Evolutionary conservation across 1,284 basidiomycete species (phyloP).

Genomic region (Tremellales sp.): DNA sequence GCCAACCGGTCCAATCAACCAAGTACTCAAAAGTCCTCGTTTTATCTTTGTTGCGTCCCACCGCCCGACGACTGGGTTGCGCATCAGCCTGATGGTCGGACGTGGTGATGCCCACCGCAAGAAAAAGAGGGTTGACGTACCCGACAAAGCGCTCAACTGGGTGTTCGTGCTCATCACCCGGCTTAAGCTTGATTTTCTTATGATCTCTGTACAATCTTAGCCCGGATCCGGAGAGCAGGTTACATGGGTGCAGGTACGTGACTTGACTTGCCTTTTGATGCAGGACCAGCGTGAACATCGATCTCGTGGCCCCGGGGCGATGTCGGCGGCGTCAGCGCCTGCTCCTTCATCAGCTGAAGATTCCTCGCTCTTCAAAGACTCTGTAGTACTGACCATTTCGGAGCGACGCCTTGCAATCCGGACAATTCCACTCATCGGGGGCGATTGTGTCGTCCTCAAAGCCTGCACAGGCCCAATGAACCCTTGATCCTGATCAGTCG

Average conservation of each 20-base stretch:
- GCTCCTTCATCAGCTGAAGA: too few species aligned
- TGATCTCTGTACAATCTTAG: background rate
- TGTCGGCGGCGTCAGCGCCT: too few species aligned
- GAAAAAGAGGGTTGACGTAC: conserved; percentile 2
- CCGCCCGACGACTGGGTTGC: background rate
- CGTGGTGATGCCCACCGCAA: background rate
- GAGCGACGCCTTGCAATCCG: conserved; percentile 13
- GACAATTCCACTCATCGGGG: conserved; percentile 16
- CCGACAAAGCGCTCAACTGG: conserved; percentile 18
- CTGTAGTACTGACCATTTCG: too few species aligned
- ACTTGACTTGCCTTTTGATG: too few species aligned
- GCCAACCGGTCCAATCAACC: background rate
- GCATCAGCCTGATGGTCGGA: background rate
- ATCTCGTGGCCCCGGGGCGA: too few species aligned
- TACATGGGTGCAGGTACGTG: too few species aligned
- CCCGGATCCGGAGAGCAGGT: too few species aligned
- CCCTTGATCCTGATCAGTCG: conserved; percentile 8
- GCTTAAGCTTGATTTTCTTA: conserved; percentile 10
- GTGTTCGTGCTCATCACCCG: conserved; percentile 13
- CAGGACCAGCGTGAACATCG: too few species aligned
- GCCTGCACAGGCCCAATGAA: conserved; percentile 23
- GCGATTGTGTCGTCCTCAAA: conserved; percentile 6
- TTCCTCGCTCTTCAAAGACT: too few species aligned
- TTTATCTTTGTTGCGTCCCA: background rate
- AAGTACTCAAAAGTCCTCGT: background rate